Conservation (phyloP, 148 eudicot genomes). For the Arctostaphylos glauca region DNA sequence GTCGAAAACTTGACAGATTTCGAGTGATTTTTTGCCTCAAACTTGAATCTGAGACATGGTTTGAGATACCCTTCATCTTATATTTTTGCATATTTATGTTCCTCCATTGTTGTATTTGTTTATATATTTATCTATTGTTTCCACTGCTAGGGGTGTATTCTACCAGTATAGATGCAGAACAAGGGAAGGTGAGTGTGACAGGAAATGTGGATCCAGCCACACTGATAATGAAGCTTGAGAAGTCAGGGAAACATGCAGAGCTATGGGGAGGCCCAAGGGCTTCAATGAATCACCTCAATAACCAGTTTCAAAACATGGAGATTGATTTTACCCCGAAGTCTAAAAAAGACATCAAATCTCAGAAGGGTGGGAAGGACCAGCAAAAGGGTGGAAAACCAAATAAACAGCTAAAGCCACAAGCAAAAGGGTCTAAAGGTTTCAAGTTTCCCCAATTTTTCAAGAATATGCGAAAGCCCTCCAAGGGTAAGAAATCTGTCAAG, state of each 20-base stretch:
- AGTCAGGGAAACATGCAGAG: conserved; percentile 86
- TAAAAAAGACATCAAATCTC: conserved; percentile 35
- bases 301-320: conserved; percentile 52
- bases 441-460: conserved; percentile 11
- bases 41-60: not conserved
- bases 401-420: conserved; percentile 38
- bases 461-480: conserved; percentile 32
- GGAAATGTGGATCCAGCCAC: conserved; percentile 66
- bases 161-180: conserved; percentile 52
- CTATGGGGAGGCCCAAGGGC: conserved; percentile 56
- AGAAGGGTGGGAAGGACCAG: conserved; percentile 35
- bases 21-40: not conserved
- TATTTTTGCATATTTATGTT: not conserved
- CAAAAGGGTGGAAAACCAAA: conserved; percentile 34
- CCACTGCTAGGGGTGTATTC: conserved; percentile 54
- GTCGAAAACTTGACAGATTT: not conserved
- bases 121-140: not conserved
- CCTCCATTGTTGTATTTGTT: not conserved
- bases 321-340: conserved; percentile 37
- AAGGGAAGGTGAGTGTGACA: conserved; percentile 79
- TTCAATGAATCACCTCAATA: conserved; percentile 28
- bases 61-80: not conserved
- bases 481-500: conserved; percentile 61
- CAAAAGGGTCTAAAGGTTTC: conserved; percentile 39
- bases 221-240: conserved; percentile 63